Evolutionary conservation across 129 eudicot species (phyloP).

Genomic region (Arctium lappa): DNA sequence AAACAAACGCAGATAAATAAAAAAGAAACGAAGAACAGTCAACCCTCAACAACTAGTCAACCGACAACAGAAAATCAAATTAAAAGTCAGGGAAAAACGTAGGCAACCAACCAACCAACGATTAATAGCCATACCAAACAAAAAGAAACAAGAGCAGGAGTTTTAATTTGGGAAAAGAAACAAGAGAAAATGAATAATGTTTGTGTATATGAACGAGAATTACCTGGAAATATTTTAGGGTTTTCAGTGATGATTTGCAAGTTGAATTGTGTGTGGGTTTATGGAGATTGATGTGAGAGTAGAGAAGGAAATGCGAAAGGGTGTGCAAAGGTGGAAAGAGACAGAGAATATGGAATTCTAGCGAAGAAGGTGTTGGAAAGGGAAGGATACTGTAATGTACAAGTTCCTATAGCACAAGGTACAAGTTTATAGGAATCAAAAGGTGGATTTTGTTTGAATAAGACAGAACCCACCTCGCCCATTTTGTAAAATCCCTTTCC

Average conservation of each 20-base stretch:
- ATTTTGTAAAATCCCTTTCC: background rate
- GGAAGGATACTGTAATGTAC: background rate
- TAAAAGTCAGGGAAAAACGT: background rate
- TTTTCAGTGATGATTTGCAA: slow-evolving; percentile 12
- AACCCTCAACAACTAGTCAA: background rate
- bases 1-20: background rate
- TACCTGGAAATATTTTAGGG: slow-evolving; percentile 17
- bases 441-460: background rate
- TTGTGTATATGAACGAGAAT: background rate
- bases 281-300: background rate
- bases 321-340: slow-evolving; percentile 14
- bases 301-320: background rate
- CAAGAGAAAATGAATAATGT: background rate
- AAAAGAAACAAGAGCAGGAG: background rate
- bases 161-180: background rate
- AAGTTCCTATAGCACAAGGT: background rate
- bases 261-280: slow-evolving; percentile 14
- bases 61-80: background rate
- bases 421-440: background rate
- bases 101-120: background rate
- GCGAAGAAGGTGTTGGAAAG: slow-evolving; percentile 23
- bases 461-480: background rate
- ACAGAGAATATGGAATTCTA: slow-evolving; percentile 27
- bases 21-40: background rate
- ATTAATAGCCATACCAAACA: background rate